phyloP scores from a whole-genome alignment of 139 green algal genomes.

The Coccomyxa sp. region DNA sequence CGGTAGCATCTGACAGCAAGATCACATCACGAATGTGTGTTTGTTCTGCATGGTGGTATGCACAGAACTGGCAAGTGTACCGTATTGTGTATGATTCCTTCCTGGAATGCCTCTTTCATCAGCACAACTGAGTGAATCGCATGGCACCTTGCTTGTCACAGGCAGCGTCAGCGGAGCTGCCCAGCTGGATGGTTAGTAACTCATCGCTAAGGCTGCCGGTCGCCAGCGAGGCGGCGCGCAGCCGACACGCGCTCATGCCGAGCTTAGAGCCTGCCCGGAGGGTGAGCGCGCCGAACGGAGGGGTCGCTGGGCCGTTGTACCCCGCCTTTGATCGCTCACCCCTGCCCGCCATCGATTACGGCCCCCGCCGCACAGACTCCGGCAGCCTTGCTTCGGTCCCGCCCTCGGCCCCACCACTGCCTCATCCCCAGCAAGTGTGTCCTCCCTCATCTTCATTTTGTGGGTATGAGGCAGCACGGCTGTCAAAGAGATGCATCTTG shows the following conservation, averaged over 20 bases:
- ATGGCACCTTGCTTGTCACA: background rate
- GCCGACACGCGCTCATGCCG: slow-evolving; percentile 42
- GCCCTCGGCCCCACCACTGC: background rate
- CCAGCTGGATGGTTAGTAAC: background rate
- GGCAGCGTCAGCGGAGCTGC: background rate
- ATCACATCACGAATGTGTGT: no score
- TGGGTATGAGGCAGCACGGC: no score
- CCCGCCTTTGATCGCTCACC: slow-evolving; percentile 40
- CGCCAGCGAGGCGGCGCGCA: slow-evolving; percentile 11
- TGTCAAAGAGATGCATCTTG: no score
- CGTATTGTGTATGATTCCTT: no score
- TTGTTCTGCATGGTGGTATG: no score
- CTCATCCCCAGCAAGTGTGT: background rate
- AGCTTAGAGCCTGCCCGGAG: background rate
- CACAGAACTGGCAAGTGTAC: no score
- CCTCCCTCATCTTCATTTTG: no score
- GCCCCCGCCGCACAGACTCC: background rate
- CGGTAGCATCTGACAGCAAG: no score
- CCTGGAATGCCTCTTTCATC: no score
- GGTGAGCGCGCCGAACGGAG: background rate
- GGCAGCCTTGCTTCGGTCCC: background rate
- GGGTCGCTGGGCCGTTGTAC: slow-evolving; percentile 26
- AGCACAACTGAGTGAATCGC: no score
- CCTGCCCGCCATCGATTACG: slow-evolving; percentile 17
- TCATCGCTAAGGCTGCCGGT: background rate